Conservation (phyloP, 768 basidiomycete species). For the Lentinula boryana region DNA sequence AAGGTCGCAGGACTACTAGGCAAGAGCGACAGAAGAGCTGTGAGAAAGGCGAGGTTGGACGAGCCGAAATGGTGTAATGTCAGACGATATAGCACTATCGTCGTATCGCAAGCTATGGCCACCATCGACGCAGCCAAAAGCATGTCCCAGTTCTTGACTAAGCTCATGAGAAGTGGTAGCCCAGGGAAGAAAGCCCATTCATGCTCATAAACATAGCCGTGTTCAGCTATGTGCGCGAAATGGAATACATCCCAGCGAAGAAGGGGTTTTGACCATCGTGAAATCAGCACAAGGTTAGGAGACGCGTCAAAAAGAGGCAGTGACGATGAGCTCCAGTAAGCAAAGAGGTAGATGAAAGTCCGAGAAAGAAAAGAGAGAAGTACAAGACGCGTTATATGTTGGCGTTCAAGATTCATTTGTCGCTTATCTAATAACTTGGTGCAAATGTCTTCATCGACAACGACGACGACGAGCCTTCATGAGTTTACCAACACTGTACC, state of each 20-base stretch:
- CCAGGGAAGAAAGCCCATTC: constrained; percentile 87
- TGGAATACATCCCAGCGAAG: constrained; percentile 90
- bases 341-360: constrained; percentile 16
- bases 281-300: constrained; percentile 3
- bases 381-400: neutral
- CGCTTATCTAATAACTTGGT: neutral
- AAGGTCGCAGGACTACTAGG: constrained; percentile 76
- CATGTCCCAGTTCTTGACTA: constrained; percentile 20
- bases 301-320: constrained; percentile 13
- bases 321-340: neutral
- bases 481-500: constrained; percentile 60
- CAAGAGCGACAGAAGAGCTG: constrained; percentile 65
- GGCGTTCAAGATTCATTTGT: neutral
- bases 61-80: constrained; percentile 52
- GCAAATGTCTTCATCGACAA: neutral
- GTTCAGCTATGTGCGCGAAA: constrained; percentile 61
- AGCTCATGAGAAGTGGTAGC: constrained; percentile 44
- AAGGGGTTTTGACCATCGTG: constrained; percentile 19
- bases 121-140: constrained; percentile 32
- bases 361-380: constrained; percentile 18
- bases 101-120: constrained; percentile 33
- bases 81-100: constrained; percentile 48
- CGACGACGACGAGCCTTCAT: constrained; percentile 1
- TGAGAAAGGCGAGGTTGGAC: constrained; percentile 52
- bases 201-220: constrained; percentile 63